phyloP scores from a whole-genome alignment of 306 rosid genomes.

The Hippophae rhamnoides region DNA sequence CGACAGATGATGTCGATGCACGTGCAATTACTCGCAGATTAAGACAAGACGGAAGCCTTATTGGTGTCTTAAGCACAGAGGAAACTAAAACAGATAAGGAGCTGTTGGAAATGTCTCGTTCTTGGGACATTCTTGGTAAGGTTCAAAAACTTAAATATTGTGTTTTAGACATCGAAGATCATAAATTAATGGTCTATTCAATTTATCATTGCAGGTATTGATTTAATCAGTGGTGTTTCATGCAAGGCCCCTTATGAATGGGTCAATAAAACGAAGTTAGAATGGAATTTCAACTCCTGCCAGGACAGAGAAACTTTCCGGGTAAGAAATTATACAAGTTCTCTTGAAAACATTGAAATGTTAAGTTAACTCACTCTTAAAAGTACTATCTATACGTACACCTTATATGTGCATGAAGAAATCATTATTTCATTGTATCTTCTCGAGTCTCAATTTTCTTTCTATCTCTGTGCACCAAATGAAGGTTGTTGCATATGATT shows the following conservation, averaged over 20 bases:
- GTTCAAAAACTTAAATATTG: conserved; percentile 7
- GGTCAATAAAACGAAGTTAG: conserved; percentile 56
- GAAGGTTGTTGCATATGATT: conserved; percentile 89
- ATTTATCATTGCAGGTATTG: conserved; percentile 51
- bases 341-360: background rate
- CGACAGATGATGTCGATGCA: conserved; percentile 87
- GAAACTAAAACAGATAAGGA: conserved; percentile 69
- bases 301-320: conserved; percentile 40
- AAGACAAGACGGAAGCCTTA: conserved; percentile 90
- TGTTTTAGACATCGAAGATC: conserved; percentile 4
- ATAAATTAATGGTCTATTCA: conserved; percentile 9
- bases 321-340: conserved; percentile 29
- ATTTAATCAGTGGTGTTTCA: conserved; percentile 88
- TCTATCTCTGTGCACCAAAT: conserved; percentile 15
- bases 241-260: conserved; percentile 77
- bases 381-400: too few relatives aligned
- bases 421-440: too few relatives aligned
- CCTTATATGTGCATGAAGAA: too few relatives aligned
- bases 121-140: conserved; percentile 97
- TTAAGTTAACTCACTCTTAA: background rate
- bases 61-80: conserved; percentile 89
- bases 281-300: conserved; percentile 54
- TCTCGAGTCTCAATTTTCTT: background rate
- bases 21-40: conserved; percentile 90
- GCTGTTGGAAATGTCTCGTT: conserved; percentile 62